Evolutionary conservation across 176 grass and related monocot genomes (phyloP).

Genomic region (Dendrocalamus sinicus): DNA sequence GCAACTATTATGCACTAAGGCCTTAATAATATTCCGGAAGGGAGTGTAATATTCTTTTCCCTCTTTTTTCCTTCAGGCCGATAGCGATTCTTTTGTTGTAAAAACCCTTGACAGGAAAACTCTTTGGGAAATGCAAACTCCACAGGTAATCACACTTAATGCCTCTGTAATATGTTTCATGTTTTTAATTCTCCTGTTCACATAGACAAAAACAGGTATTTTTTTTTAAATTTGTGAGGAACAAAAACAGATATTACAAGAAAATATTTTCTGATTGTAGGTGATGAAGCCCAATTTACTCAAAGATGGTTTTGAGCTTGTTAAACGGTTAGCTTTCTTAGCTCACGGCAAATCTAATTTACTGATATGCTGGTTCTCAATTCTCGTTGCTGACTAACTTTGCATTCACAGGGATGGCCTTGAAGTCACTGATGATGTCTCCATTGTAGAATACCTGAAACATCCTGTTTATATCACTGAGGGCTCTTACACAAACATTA

Average conservation of each 20-base stretch:
- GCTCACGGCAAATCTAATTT: background rate
- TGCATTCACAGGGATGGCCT: constrained; percentile 61
- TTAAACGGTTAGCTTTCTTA: constrained; percentile 63
- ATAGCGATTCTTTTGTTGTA: constrained; percentile 76
- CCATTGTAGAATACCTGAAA: constrained; percentile 91
- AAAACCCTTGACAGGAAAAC: constrained; percentile 97
- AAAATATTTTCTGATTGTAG: constrained; percentile 47
- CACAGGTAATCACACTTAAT: constrained; percentile 62
- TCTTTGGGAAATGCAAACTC: constrained; percentile 99
- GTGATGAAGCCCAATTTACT: constrained; percentile 84
- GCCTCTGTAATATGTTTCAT: background rate
- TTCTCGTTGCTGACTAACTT: constrained; percentile 4
- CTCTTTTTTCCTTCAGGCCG: constrained; percentile 55
- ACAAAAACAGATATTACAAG: background rate
- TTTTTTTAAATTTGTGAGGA: background rate
- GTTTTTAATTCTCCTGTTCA: background rate
- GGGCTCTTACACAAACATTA: constrained; percentile 97
- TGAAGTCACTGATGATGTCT: constrained; percentile 97
- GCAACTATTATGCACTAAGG: background rate
- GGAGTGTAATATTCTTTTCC: constrained; percentile 21
- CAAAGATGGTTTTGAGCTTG: constrained; percentile 87
- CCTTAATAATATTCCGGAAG: constrained; percentile 7
- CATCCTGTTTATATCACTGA: constrained; percentile 91
- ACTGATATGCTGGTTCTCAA: background rate
- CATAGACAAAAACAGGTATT: background rate